phyloP scores from a whole-genome alignment of 1,284 basidiomycete genomes.

The Puccinia triticina region DNA sequence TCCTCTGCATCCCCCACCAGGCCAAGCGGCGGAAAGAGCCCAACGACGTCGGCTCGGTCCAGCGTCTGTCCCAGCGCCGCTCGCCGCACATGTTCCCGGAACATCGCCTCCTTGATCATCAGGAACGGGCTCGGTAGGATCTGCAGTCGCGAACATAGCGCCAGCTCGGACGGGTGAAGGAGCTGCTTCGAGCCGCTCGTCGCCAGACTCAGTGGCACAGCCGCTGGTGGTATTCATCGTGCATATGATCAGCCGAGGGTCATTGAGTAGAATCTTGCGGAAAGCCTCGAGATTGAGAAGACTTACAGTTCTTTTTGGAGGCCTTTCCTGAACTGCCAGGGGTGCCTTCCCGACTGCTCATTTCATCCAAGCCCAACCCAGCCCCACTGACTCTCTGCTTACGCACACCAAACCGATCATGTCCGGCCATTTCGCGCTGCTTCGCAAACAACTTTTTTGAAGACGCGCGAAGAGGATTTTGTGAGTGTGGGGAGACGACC shows the following conservation, averaged over 20 bases:
- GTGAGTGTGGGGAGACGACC: constrained; percentile 57
- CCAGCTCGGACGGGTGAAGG: constrained; percentile 79
- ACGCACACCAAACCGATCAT: constrained; percentile 58
- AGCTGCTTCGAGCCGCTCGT: constrained; percentile 68
- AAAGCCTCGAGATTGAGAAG: neutral
- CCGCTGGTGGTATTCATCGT: constrained; percentile 14
- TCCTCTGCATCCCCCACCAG: constrained; percentile 42
- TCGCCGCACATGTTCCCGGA: constrained; percentile 81
- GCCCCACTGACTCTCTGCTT: constrained; percentile 54
- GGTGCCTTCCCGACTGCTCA: constrained; percentile 38
- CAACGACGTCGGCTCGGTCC: constrained; percentile 20
- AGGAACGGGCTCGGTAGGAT: constrained; percentile 90
- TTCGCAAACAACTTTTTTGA: constrained; percentile 30
- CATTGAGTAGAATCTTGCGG: neutral
- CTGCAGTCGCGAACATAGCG: constrained; percentile 81
- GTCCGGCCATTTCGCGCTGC: constrained; percentile 24
- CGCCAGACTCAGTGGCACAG: constrained; percentile 55
- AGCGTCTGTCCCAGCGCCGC: constrained; percentile 22
- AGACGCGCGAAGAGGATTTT: constrained; percentile 42
- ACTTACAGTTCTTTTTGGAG: constrained; percentile 18
- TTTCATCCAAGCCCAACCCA: constrained; percentile 16
- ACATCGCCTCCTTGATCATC: constrained; percentile 85
- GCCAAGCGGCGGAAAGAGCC: constrained; percentile 26
- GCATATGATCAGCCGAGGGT: neutral
- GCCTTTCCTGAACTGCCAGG: constrained; percentile 52